Conservation (phyloP, 2,329 filamentous ascomycete species). For the Aspergillus phoenicis region DNA sequence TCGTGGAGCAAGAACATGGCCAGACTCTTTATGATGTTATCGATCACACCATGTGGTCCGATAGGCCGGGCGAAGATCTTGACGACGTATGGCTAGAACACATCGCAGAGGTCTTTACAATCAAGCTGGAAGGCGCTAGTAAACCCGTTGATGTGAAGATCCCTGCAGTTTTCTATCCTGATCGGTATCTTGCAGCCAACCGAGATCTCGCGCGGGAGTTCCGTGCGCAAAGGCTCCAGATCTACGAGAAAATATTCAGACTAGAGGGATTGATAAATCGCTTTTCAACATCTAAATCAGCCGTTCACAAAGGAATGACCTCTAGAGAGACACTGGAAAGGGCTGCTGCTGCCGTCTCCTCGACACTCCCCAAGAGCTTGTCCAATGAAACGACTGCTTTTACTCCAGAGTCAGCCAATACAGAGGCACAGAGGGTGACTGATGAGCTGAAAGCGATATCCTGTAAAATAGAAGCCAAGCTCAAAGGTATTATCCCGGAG, state of each 20-base stretch:
- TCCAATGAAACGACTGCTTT: slow-evolving; percentile 17
- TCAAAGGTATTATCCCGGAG: slow-evolving; percentile 35
- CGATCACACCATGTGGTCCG: slow-evolving; percentile 54
- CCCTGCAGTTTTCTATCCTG: slow-evolving; percentile 58
- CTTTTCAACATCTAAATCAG: slow-evolving; percentile 30
- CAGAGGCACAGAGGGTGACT: slow-evolving; percentile 33
- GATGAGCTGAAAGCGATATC: slow-evolving; percentile 40
- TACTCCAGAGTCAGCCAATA: slow-evolving; percentile 23
- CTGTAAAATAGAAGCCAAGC: slow-evolving; percentile 44
- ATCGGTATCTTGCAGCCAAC: slow-evolving; percentile 61
- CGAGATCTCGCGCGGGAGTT: slow-evolving; percentile 51
- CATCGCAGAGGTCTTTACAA: slow-evolving; percentile 58
- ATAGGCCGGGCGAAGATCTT: slow-evolving; percentile 40
- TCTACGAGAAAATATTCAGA: slow-evolving; percentile 35
- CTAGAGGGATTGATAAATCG: slow-evolving; percentile 36
- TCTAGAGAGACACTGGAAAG: slow-evolving; percentile 39
- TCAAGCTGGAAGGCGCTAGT: slow-evolving; percentile 45
- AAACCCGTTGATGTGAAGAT: slow-evolving; percentile 52
- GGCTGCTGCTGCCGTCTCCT: slow-evolving; percentile 35
- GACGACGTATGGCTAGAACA: slow-evolving; percentile 52
- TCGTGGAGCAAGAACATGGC: slow-evolving; percentile 40
- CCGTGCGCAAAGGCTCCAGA: slow-evolving; percentile 41
- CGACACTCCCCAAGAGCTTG: slow-evolving; percentile 29
- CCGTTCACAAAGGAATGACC: slow-evolving; percentile 25
- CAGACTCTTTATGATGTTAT: slow-evolving; percentile 58